phyloP scores from a whole-genome alignment of 1,284 basidiomycete genomes.

The Sanghuangporus baumii region DNA sequence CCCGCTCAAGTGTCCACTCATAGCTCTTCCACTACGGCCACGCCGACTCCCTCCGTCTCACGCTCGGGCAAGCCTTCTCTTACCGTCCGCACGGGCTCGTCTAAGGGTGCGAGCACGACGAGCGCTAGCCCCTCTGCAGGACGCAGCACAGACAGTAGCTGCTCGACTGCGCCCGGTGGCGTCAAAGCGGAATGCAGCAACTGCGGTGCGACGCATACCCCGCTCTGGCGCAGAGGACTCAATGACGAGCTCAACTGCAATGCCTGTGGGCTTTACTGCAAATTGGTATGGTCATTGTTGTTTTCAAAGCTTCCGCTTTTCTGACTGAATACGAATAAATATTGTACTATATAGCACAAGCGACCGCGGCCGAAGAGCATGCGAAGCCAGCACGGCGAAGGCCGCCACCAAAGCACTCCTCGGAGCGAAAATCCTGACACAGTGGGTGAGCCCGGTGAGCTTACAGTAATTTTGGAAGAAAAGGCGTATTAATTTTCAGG shows the following conservation, averaged over 20 bases:
- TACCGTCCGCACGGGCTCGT: not conserved
- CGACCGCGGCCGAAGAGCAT: constrained; percentile 79
- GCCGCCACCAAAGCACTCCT: constrained; percentile 52
- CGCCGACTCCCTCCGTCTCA: not conserved
- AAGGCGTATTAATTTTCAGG: constrained; percentile 18
- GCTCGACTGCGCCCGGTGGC: constrained; percentile 56
- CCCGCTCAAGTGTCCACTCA: constrained; percentile 4
- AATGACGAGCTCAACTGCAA: constrained; percentile 84
- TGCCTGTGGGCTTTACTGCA: constrained; percentile 76
- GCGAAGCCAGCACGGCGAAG: constrained; percentile 66
- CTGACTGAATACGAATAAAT: constrained; percentile 18
- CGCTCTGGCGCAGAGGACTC: constrained; percentile 73
- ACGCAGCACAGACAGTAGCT: not conserved
- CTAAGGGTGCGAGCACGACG: constrained; percentile 41
- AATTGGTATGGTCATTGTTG: constrained; percentile 43
- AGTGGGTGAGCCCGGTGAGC: constrained; percentile 28
- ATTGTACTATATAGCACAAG: constrained; percentile 49
- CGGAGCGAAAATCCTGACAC: constrained; percentile 43
- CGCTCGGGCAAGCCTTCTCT: constrained; percentile 11
- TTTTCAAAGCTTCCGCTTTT: constrained; percentile 13
- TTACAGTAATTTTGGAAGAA: constrained; percentile 21
- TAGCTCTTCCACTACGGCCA: not conserved
- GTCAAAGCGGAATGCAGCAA: constrained; percentile 80
- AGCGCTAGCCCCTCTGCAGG: constrained; percentile 36
- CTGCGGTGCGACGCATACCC: constrained; percentile 79